phyloP scores from a whole-genome alignment of 2,329 filamentous ascomycete genomes.

The Lachnum nothofagi region DNA sequence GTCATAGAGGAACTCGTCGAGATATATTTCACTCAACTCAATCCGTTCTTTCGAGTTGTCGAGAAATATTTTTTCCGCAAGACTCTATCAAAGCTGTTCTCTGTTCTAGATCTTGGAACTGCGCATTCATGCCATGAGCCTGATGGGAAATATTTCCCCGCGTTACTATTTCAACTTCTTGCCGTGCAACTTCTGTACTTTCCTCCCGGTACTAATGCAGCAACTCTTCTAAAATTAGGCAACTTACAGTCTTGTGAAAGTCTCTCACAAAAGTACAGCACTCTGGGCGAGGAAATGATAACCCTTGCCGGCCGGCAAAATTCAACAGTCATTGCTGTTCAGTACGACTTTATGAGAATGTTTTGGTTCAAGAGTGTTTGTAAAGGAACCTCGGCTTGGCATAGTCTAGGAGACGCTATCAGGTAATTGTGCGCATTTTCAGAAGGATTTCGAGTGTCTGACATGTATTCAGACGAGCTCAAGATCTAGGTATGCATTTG shows the following conservation, averaged over 20 bases:
- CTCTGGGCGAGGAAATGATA: not conserved
- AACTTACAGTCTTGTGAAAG: not conserved
- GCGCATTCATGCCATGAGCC: too few species aligned
- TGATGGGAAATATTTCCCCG: not conserved
- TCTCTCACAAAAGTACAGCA: not conserved
- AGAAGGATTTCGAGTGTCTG: not conserved
- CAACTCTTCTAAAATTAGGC: not conserved
- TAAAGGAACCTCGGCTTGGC: slow-evolving; percentile 1
- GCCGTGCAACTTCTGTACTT: not conserved
- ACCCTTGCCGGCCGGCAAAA: not conserved
- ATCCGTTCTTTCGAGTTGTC: not conserved
- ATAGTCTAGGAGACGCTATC: slow-evolving; percentile 2
- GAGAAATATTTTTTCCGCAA: not conserved
- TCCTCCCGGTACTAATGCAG: not conserved
- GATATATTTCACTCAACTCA: slow-evolving; percentile 4
- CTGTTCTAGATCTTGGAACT: too few species aligned
- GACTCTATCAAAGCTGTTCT: not conserved
- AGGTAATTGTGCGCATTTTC: not conserved
- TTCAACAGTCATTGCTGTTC: not conserved
- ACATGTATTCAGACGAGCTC: slow-evolving; percentile 1
- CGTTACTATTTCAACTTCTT: not conserved
- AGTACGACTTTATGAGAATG: not conserved
- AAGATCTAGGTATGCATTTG: slow-evolving; percentile 1
- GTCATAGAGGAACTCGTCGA: slow-evolving; percentile 2
- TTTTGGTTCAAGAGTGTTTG: slow-evolving; percentile 1